A percentile compares a stretch with the other conserved stretches of the same genome.
Evolutionary conservation across 371 early-diverging fungal species (phyloP).

Genomic region (Entomophthora muscae): DNA sequence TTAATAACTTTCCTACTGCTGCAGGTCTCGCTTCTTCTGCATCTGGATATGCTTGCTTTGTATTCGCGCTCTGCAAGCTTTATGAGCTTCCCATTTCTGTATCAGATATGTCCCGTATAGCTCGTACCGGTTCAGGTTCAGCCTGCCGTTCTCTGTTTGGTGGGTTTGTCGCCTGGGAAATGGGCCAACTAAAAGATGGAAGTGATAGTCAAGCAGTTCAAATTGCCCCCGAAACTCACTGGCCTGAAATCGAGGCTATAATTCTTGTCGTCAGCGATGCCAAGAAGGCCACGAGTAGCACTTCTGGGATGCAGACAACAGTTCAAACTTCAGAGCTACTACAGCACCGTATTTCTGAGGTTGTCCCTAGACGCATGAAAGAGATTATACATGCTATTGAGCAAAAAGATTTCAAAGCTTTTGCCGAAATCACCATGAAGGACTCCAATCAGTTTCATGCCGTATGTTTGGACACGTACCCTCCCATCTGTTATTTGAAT

Average conservation of each 20-base stretch:
- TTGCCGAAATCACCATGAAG: conserved; percentile 90
- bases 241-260: conserved; percentile 90
- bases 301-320: conserved; percentile 94
- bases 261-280: conserved; percentile 84
- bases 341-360: conserved; percentile 53
- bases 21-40: conserved; percentile 99
- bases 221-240: conserved; percentile 77
- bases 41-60: conserved; percentile 90
- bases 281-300: conserved; percentile 81
- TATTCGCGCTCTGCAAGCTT: conserved; percentile 63
- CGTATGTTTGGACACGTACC: conserved; percentile 83
- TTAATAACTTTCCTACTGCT: conserved; percentile 98
- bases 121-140: conserved; percentile 92
- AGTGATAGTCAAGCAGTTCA: conserved; percentile 78
- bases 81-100: conserved; percentile 45
- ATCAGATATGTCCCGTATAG: conserved; percentile 73
- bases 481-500: conserved; percentile 88
- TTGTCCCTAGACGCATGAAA: conserved; percentile 78
- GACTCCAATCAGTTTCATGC: conserved; percentile 99
- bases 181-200: conserved; percentile 59
- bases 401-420: conserved; percentile 66
- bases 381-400: conserved; percentile 70
- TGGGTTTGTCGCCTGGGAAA: conserved; percentile 95
- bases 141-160: conserved; percentile 95
- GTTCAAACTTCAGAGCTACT: conserved; percentile 80